A percentile compares a stretch with the other conserved stretches of the same genome.
These are phyloP conservation scores for Wickerhamomyces sp. DNA, from an alignment of 1,139 yeast species.

Conservation along the genomic window DNA sequence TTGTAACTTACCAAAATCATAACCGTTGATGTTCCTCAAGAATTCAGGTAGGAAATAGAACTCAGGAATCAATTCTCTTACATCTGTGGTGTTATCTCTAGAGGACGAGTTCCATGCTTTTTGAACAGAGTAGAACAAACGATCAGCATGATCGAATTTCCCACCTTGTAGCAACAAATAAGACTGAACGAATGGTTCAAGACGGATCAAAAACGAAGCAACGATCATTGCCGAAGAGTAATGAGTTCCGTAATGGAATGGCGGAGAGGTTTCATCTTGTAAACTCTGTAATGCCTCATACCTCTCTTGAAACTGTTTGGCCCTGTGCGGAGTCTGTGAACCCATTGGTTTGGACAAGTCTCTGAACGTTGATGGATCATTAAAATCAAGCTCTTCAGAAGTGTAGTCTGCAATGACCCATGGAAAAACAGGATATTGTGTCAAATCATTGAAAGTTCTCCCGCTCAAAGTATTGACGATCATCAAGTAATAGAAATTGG, in stretches of 20 bases:
- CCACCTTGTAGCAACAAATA: conserved; percentile 80
- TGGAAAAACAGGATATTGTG: conserved; percentile 88
- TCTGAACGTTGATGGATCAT: conserved; percentile 55
- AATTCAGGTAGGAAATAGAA: conserved; percentile 79
- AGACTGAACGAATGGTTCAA: conserved; percentile 76
- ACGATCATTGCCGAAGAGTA: conserved; percentile 92
- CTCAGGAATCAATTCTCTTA: conserved; percentile 80
- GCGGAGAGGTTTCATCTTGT: conserved; percentile 47
- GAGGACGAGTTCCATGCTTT: conserved; percentile 81
- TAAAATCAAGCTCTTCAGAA: conserved; percentile 57
- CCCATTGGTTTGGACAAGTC: conserved; percentile 89
- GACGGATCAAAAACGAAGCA: conserved; percentile 65
- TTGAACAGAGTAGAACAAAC: conserved; percentile 65
- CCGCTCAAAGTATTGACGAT: conserved; percentile 80
- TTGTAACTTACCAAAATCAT: conserved; percentile 65
- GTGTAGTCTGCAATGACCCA: conserved; percentile 83
- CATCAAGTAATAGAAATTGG: conserved; percentile 77
- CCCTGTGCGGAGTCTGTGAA: conserved; percentile 61
- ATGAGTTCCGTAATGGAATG: conserved; percentile 90
- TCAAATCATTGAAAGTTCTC: conserved; percentile 76
- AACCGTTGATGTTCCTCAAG: conserved; percentile 54
- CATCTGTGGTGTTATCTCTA: conserved; percentile 76
- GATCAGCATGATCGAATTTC: conserved; percentile 79
- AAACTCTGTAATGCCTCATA: conserved; percentile 61
- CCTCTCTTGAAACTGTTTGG: conserved; percentile 58